Conservation (phyloP, 2,329 filamentous ascomycete species). For the Arthrinium phaeospermum region DNA sequence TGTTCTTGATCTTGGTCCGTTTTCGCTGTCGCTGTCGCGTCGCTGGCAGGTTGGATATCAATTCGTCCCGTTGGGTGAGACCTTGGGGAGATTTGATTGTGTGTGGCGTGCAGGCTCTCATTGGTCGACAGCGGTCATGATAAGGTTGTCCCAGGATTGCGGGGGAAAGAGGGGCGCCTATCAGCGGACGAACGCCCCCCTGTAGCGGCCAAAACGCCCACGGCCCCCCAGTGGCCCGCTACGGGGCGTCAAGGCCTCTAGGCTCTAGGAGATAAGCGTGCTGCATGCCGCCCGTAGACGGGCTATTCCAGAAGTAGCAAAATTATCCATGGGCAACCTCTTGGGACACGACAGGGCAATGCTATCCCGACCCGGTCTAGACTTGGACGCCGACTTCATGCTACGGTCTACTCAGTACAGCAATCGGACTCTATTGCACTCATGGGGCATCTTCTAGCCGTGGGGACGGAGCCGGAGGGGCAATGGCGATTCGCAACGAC, state of each 20-base stretch:
- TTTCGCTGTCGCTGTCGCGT: neutral
- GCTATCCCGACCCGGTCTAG: neutral
- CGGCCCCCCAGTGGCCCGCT: neutral
- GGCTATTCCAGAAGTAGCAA: neutral
- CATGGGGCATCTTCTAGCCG: constrained; percentile 1
- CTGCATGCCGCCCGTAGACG: neutral
- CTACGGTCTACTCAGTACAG: constrained; percentile 7
- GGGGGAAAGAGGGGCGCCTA: constrained; percentile 13
- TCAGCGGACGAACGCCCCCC: neutral
- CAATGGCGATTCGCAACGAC: neutral
- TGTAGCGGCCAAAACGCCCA: neutral
- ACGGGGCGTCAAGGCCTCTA: neutral
- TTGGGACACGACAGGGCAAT: neutral
- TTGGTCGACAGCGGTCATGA: neutral
- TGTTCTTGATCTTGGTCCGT: neutral
- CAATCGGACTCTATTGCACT: constrained; percentile 15
- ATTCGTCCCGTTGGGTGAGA: neutral
- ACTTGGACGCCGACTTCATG: neutral
- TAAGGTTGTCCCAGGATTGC: constrained; percentile 2
- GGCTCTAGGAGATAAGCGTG: neutral
- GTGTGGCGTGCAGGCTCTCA: neutral
- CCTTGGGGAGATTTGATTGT: neutral
- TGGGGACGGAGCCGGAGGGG: neutral
- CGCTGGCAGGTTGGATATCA: neutral
- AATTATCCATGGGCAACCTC: constrained; percentile 1